These are phyloP conservation scores for Ceriops zippeliana DNA, from an alignment of 345 rosid species.

Conservation along the genomic window DNA sequence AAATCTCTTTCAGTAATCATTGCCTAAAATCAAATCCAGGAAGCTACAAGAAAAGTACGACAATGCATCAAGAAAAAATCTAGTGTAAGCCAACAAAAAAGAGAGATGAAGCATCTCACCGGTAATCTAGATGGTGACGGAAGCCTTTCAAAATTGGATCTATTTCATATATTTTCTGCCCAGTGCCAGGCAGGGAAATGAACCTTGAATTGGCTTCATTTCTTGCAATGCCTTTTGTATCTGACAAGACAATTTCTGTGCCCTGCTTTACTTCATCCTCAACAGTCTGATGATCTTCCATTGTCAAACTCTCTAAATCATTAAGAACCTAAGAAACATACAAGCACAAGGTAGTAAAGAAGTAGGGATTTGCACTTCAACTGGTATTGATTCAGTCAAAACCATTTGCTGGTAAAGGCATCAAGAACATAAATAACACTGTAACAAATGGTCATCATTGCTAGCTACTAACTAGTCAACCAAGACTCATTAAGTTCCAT, in stretches of 20 bases:
- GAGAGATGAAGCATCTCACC: constrained; percentile 39
- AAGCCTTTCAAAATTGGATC: constrained; percentile 62
- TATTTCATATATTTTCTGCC: constrained; percentile 76
- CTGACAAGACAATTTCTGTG: constrained; percentile 25
- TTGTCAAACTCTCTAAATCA: constrained; percentile 32
- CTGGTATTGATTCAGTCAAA: constrained; percentile 4
- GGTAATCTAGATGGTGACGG: constrained; percentile 73
- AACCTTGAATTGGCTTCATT: constrained; percentile 35
- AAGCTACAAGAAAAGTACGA: constrained; percentile 3
- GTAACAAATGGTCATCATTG: too few relatives aligned
- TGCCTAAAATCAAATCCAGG: constrained; percentile 9
- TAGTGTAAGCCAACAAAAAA: not conserved
- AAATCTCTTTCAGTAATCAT: constrained; percentile 5
- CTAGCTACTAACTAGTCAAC: not conserved
- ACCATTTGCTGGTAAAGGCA: not conserved
- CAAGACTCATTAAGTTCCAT: too few relatives aligned
- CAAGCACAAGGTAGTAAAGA: constrained; percentile 2
- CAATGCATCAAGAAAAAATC: not conserved
- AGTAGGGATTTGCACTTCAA: not conserved
- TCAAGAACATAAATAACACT: not conserved
- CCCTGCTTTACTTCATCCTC: constrained; percentile 38
- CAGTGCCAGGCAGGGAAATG: constrained; percentile 72
- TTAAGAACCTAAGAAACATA: constrained; percentile 31
- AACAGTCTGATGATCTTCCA: constrained; percentile 42
- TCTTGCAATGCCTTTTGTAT: constrained; percentile 27